A percentile compares a stretch with the other conserved stretches of the same genome.
These are phyloP conservation scores for Ballota nigra DNA, from an alignment of 257 asterid genomes.

Conservation along the genomic window DNA sequence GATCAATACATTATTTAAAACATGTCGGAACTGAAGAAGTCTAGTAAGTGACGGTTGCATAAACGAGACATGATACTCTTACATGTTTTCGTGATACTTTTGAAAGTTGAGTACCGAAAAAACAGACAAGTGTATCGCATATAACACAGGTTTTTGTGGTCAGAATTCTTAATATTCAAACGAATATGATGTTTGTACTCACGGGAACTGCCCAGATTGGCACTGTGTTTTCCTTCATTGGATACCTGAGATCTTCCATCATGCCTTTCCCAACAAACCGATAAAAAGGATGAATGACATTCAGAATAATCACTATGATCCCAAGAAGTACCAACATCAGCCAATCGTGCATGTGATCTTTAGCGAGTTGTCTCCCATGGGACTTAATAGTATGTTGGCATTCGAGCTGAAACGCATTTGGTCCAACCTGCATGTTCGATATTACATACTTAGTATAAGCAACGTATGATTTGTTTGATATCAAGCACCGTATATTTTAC, in stretches of 20 bases:
- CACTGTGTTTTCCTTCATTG: slow-evolving; percentile 74
- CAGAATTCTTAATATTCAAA: background rate
- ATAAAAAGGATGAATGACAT: slow-evolving; percentile 54
- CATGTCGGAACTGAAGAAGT: background rate
- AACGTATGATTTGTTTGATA: background rate
- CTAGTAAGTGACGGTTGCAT: too few species aligned
- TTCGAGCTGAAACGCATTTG: slow-evolving; percentile 38
- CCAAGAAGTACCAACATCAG: slow-evolving; percentile 62
- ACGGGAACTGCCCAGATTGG: slow-evolving; percentile 92
- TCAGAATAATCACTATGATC: slow-evolving; percentile 44
- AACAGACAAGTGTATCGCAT: too few species aligned
- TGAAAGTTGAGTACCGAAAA: too few species aligned
- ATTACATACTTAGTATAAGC: background rate
- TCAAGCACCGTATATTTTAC: background rate
- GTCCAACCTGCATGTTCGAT: slow-evolving; percentile 35
- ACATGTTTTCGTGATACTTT: too few species aligned
- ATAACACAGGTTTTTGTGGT: too few species aligned
- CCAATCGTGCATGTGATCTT: slow-evolving; percentile 76
- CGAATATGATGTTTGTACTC: slow-evolving; percentile 30
- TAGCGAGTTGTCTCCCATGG: slow-evolving; percentile 64
- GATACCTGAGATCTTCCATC: slow-evolving; percentile 77
- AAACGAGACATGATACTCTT: too few species aligned
- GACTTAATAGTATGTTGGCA: slow-evolving; percentile 58
- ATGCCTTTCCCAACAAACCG: slow-evolving; percentile 77
- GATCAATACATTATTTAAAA: slow-evolving; percentile 10